Conservation (phyloP, 495 filamentous ascomycete genomes). For the Penicillium simplicissimum region DNA sequence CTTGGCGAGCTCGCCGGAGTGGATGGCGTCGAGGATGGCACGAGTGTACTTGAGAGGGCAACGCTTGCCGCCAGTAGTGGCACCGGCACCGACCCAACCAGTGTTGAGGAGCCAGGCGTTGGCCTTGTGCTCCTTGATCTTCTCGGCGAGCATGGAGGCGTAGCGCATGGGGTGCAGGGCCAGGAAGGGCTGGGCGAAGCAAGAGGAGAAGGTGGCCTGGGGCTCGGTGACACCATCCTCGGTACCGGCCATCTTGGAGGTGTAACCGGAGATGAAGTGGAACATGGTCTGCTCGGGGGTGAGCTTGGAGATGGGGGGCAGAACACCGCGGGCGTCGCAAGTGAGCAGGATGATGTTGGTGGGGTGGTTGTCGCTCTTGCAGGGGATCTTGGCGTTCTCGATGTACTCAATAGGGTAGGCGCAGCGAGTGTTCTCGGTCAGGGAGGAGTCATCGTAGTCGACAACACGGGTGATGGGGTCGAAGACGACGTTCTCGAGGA, state of each 20-base stretch:
- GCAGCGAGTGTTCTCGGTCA: conserved; percentile 97
- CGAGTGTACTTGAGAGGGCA: conserved; percentile 99
- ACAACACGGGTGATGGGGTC: conserved; percentile 85
- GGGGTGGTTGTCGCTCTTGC: conserved; percentile 82
- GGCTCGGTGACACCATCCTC: conserved; percentile 96
- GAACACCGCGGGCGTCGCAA: conserved; percentile 95
- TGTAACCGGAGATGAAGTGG: conserved; percentile 99
- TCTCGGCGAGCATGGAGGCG: conserved; percentile 95
- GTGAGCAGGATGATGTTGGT: conserved; percentile 97
- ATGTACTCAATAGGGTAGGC: conserved; percentile 99
- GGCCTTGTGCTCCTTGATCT: conserved; percentile 92
- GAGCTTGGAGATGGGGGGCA: conserved; percentile 97
- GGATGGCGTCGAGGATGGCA: conserved; percentile 96
- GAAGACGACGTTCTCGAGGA: conserved; percentile 98
- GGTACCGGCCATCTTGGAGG: conserved; percentile 99
- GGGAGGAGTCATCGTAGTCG: conserved; percentile 90
- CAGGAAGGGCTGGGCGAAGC: conserved; percentile 99
- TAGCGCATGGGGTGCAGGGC: conserved; percentile 99
- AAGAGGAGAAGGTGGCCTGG: conserved; percentile 97
- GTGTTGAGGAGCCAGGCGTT: conserved; percentile 99
- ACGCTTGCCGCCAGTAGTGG: conserved; percentile 92
- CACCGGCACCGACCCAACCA: conserved; percentile 96
- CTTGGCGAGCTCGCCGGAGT: conserved; percentile 91
- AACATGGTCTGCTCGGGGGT: conserved; percentile 97
- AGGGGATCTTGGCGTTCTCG: conserved; percentile 97